Percentiles rank a stretch among this genome's conserved stretches.
These are phyloP conservation scores for Actinomucor elegans DNA, from an alignment of 371 early-diverging fungal species.

Conservation along the genomic window DNA sequence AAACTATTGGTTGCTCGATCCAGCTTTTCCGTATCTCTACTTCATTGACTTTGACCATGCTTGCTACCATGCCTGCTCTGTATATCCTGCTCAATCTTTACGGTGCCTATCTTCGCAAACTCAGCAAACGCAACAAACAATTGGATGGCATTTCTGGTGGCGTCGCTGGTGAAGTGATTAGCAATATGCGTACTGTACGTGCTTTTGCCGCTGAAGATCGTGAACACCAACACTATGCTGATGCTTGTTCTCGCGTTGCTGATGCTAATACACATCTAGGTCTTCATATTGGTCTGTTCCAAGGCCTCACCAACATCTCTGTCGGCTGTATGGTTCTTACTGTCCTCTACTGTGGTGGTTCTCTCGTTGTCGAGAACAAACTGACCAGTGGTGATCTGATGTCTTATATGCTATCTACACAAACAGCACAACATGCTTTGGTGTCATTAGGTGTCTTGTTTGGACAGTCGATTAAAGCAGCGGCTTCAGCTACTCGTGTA, in stretches of 20 bases:
- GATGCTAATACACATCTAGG: slow-evolving; percentile 56
- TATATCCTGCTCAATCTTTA: slow-evolving; percentile 70
- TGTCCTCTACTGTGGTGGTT: slow-evolving; percentile 77
- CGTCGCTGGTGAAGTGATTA: slow-evolving; percentile 71
- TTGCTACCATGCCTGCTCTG: slow-evolving; percentile 63
- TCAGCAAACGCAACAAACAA: slow-evolving; percentile 52
- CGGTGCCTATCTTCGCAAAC: slow-evolving; percentile 66
- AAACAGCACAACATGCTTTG: slow-evolving; percentile 74
- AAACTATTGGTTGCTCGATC: slow-evolving; percentile 66
- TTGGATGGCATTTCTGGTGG: slow-evolving; percentile 63
- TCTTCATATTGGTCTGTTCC: slow-evolving; percentile 79
- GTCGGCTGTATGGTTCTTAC: slow-evolving; percentile 71
- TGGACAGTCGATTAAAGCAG: slow-evolving; percentile 76
- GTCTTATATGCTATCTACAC: slow-evolving; percentile 78
- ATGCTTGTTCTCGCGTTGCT: slow-evolving; percentile 48
- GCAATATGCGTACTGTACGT: slow-evolving; percentile 74
- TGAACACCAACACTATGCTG: slow-evolving; percentile 61
- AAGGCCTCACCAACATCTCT: slow-evolving; percentile 70
- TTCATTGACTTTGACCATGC: slow-evolving; percentile 63
- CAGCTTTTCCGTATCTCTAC: slow-evolving; percentile 70
- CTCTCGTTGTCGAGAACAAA: slow-evolving; percentile 64
- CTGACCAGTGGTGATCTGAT: slow-evolving; percentile 71
- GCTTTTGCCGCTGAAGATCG: slow-evolving; percentile 73
- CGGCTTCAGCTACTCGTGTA: slow-evolving; percentile 65
- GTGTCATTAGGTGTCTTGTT: slow-evolving; percentile 73